Base-by-base conservation (phyloP, 176 grass and related monocot species). In the Eleusine coracana region DNA sequence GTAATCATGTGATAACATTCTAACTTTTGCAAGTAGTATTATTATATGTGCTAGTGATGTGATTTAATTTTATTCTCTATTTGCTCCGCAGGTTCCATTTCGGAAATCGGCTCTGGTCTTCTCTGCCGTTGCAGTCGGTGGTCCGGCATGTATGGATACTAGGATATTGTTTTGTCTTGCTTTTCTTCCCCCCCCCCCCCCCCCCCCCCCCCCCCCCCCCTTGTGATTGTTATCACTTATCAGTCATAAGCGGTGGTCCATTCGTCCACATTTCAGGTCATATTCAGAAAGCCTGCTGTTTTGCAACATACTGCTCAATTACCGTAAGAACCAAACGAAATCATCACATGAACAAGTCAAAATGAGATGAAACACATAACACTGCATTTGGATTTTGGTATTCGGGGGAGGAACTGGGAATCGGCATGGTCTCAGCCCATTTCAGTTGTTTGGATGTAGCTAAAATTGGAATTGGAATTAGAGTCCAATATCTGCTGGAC, bases 21-120 rank as follows among this genome's bases (percentile, higher is more conserved):
- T 55, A 71, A 55, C 82, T 73, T 86, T 83, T 74, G 14, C 16
- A 49, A 39, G 39, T 34, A 82, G 9, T 20, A 31, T 34, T 34
- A 34, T 34, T 20, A 3, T 21, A 5, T 42, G 1, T 62, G 71
- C 16, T 28, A 29, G 39, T 71, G 82, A 55, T 48, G 77, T 42
- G 65, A 66, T 81, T 77, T 42, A 38, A 34, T 65, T 71, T 49
- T 70, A 5, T 70, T 11, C 12, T 50, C 3, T 50, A 75, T 73
- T 48, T 62, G 69, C 34, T 74, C 52, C 7, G 16, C 15, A 27
- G 75, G 59, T 87, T 90, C 88, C 69, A 13, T 83, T 86, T 90
- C 50, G 84, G 84, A 83, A 82, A 78, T 11, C 1, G 11, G 17
- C 12, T 21, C 42, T 2, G 21, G 31, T 70, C 75, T 78, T 3